Evolutionary conservation across 2,329 filamentous ascomycete genomes (phyloP).

Genomic region (Alternaria hordeiaustralica): DNA sequence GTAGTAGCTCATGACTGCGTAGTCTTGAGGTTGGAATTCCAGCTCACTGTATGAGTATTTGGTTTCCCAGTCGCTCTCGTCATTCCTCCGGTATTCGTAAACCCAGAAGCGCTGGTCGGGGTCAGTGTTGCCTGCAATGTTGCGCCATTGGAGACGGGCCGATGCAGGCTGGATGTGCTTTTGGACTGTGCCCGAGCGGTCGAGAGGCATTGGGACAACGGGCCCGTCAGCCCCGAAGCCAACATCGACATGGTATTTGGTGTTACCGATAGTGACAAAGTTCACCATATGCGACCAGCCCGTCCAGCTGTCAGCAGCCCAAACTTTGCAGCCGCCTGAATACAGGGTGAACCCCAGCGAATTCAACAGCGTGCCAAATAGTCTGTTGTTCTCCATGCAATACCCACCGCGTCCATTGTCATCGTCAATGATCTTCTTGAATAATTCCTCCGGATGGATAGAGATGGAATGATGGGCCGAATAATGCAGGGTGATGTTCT

Average conservation of each 20-base stretch:
- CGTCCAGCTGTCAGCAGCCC: conserved; percentile 27
- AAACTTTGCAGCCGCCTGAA: conserved; percentile 52
- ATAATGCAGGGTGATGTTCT: conserved; percentile 63
- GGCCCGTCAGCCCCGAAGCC: conserved; percentile 52
- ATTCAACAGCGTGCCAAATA: conserved; percentile 60
- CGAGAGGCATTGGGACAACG: conserved; percentile 47
- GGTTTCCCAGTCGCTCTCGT: conserved; percentile 61
- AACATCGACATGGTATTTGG: conserved; percentile 51
- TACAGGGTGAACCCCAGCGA: conserved; percentile 58
- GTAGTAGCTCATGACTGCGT: conserved; percentile 42
- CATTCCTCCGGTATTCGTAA: conserved; percentile 46
- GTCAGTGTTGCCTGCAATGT: conserved; percentile 42
- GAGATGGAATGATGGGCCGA: conserved; percentile 51
- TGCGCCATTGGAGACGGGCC: conserved; percentile 43
- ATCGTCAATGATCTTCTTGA: conserved; percentile 61
- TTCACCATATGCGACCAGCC: conserved; percentile 55
- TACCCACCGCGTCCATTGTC: conserved; percentile 61
- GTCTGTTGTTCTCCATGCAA: conserved; percentile 66
- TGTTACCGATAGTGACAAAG: conserved; percentile 48
- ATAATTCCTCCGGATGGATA: conserved; percentile 58
- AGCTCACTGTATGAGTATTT: conserved; percentile 68
- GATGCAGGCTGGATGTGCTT: conserved; percentile 41
- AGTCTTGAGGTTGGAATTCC: conserved; percentile 45
- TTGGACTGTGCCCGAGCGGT: conserved; percentile 30
- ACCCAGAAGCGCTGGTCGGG: conserved; percentile 53